These are phyloP conservation scores for Thielaviopsis ethacetica DNA, from an alignment of 2,329 filamentous ascomycete genomes.

Conservation along the genomic window DNA sequence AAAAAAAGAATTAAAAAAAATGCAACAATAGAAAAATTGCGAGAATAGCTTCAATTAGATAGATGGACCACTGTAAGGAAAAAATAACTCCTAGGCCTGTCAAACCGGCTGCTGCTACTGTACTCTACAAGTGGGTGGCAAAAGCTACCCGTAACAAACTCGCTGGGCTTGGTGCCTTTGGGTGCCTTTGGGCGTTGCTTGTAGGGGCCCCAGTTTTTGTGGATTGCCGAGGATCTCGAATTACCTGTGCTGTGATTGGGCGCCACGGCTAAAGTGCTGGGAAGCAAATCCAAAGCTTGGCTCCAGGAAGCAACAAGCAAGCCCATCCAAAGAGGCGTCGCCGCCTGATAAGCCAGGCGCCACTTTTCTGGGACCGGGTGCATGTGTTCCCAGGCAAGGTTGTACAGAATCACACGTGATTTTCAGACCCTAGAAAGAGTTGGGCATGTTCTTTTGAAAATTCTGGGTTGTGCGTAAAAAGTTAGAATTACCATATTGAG, in stretches of 20 bases:
- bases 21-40: constrained; percentile 1
- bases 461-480: not conserved
- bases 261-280: constrained; percentile 10
- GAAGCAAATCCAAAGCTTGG: not conserved
- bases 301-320: too few relatives aligned
- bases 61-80: not conserved
- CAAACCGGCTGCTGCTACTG: not conserved
- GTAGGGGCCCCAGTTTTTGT: constrained; percentile 5
- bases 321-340: not conserved
- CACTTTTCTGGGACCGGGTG: not conserved
- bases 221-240: constrained; percentile 37
- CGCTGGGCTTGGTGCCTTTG: too few relatives aligned
- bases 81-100: not conserved
- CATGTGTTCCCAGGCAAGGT: too few relatives aligned
- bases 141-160: not conserved
- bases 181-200: too few relatives aligned
- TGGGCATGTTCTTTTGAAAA: too few relatives aligned
- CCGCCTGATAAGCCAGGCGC: constrained; percentile 10
- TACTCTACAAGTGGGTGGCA: not conserved
- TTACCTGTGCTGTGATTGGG: constrained; percentile 30
- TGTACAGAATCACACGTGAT: not conserved
- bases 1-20: not conserved
- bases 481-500: not conserved
- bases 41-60: not conserved
- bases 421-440: not conserved